Base-by-base conservation (phyloP, 2,329 filamentous ascomycete species). In the Teratosphaeria epicoccoides region DNA sequence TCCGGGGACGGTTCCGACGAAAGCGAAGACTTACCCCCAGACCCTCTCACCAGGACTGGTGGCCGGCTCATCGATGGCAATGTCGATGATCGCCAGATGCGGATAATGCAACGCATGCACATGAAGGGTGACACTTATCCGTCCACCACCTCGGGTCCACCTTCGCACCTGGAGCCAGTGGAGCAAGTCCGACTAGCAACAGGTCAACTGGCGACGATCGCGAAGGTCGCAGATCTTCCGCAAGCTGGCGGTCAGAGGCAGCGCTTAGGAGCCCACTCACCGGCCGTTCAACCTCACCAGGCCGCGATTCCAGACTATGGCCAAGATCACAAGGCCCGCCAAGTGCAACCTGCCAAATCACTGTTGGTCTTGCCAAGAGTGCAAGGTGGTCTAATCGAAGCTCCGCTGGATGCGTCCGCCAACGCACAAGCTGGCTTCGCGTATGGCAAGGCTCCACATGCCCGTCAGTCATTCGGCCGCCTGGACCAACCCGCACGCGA, bases 51-150 rank as follows among this genome's bases (percentile, higher is more conserved):
- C 33, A 17, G n/a, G 20, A 4, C n/a, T 17, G 10, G n/a, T 20
- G 9, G 7, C 10, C 24, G 9, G 5, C 6, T 29, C 12, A 29
- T 29, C 24, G 3, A 17, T 7, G 46, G 46, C 22, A 1, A 20
- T n/a, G 11, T 28, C 4, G 20, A 47, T 12, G 10, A 12, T 20
- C 4, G 11, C 6, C 24, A 29, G 11, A 11, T 7, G 12, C 12
- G 11, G 5, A 17, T 33, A 9, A 48, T 29, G 46, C 46, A 22
- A 6, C 6, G 33, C 10, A 33, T 29, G 46, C 24, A 43, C 7
- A 49, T 59, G 47, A 55, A 55, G 43, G 57, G 57, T 11, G 57
- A 59, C 49, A 55, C 57, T 2, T 57, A 57, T 23, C 57, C 57
- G 12, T 47, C 47, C 5, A 59, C 57, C 26, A 55, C 57, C 29